A percentile compares a stretch with the other conserved stretches of the same genome.
Conservation (phyloP, 345 rosid species). For the Crucihimalaya himalaica region DNA sequence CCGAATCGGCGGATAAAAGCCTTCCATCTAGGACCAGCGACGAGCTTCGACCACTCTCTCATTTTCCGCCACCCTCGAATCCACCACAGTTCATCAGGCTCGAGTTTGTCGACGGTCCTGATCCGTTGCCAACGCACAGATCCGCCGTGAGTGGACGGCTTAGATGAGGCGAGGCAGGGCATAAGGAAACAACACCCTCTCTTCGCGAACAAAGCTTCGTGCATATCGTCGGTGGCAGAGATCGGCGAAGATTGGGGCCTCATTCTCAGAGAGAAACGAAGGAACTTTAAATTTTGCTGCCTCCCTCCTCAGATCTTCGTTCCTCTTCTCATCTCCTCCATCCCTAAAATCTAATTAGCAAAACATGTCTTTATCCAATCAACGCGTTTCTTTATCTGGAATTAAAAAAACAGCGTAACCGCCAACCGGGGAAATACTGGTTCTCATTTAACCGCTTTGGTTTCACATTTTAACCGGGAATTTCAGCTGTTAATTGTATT, state of each 20-base stretch:
- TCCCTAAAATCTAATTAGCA: slow-evolving; percentile 21
- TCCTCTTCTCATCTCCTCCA: slow-evolving; percentile 8
- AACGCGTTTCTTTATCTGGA: slow-evolving; percentile 23
- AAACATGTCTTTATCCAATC: not conserved
- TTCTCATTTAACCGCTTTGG: not conserved
- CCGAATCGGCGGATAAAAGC: slow-evolving; percentile 48
- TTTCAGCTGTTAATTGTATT: not conserved
- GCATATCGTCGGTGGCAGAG: slow-evolving; percentile 32
- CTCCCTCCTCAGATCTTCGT: slow-evolving; percentile 10
- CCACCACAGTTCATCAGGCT: slow-evolving; percentile 39
- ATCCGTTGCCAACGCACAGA: slow-evolving; percentile 49
- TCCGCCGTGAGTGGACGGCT: slow-evolving; percentile 17
- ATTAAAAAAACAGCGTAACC: slow-evolving; percentile 12
- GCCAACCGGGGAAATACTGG: not conserved
- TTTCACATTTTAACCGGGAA: not conserved
- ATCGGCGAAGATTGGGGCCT: not conserved
- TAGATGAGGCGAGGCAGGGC: slow-evolving; percentile 36
- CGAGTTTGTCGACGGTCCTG: slow-evolving; percentile 22
- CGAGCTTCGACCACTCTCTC: slow-evolving; percentile 53
- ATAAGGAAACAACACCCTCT: slow-evolving; percentile 50
- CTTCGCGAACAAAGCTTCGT: slow-evolving; percentile 35
- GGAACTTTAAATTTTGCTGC: not conserved
- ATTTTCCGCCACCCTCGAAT: slow-evolving; percentile 43
- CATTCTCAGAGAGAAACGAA: slow-evolving; percentile 23
- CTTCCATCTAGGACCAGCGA: slow-evolving; percentile 60